Evolutionary conservation across 1,139 yeast species (phyloP), one percentile per base, ranked within the genome.

Genomic region (Suhomyces chickasaworum): DNA sequence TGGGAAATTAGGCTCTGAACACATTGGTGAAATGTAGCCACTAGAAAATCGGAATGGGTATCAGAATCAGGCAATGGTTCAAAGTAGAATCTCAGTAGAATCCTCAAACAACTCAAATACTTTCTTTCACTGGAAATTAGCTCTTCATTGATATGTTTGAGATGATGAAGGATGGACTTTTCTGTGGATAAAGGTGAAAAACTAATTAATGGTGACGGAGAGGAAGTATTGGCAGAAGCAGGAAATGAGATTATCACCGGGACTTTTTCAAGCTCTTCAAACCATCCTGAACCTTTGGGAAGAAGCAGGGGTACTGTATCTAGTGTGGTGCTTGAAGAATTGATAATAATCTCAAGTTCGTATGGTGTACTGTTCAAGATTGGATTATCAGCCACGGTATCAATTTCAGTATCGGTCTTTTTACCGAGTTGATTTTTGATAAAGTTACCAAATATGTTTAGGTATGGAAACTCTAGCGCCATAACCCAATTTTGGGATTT

Each of bases 91-190:
- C 56, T 66, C 4, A 68, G 62, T 10, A 80, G 60, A 45, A 77
- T 58, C 32, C 65, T 65, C 39, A 81, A 57, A 1, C 77, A 73
- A 32, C 67, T 64, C 13, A 78, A 58, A 52, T 78, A 81, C 1
- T 61, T 63, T 22, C 66, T 67, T 56, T 81, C 86, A 15, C 80
- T 78, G 8, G 67, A 69, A 0, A 73, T 45, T 2, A 81, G 56
- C 55, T 81, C 86, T 46, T 75, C 74, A 13, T 80, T 59, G 9
- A 72, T 62, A 36, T 65, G 68, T 30, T 25, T 25, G 58, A 65
- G 0, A 59, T 54, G 17, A 47, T 31, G 10, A 3, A 18, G 22
- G 3, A 17, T 6, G 8, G 7, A 30, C 18, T 10, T 32, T 15
- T 41, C 39, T 10, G 27, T 15, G 1, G 22, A 6, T 5, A 37